Evolutionary conservation across 73 alveolate species (phyloP).

Genomic region (Tetrahymena malaccensis): DNA sequence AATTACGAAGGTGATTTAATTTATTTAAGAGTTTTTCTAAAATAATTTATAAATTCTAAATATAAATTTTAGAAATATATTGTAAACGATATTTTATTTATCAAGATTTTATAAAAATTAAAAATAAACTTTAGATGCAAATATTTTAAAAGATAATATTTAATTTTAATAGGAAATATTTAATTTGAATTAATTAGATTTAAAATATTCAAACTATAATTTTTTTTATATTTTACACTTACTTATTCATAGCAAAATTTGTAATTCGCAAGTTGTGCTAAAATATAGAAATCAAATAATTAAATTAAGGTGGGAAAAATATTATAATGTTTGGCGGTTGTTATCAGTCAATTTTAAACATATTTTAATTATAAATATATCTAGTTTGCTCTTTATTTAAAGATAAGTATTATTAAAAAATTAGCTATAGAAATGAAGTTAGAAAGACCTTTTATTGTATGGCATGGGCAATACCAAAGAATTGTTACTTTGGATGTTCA

Average conservation of each 20-base stretch:
- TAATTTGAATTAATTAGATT: too few species aligned
- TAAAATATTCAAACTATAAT: too few species aligned
- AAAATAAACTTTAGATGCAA: too few species aligned
- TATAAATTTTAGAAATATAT: too few species aligned
- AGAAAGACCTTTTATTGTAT: neutral
- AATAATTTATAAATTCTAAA: too few species aligned
- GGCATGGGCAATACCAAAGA: neutral
- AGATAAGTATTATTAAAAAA: neutral
- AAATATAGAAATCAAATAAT: neutral
- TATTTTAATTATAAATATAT: neutral
- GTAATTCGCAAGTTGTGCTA: neutral
- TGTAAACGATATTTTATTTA: too few species aligned
- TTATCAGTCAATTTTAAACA: neutral
- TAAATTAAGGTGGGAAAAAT: neutral
- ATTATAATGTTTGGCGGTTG: neutral
- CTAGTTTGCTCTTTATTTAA: neutral
- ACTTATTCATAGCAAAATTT: too few species aligned
- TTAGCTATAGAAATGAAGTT: neutral
- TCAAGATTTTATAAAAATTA: too few species aligned
- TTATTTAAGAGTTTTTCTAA: too few species aligned
- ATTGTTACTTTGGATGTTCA: neutral
- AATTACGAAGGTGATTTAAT: too few species aligned
- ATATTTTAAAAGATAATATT: too few species aligned
- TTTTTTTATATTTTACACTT: neutral
- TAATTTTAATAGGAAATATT: neutral